Base-by-base conservation (phyloP, 2,329 filamentous ascomycete species). In the Penicillium freii region DNA sequence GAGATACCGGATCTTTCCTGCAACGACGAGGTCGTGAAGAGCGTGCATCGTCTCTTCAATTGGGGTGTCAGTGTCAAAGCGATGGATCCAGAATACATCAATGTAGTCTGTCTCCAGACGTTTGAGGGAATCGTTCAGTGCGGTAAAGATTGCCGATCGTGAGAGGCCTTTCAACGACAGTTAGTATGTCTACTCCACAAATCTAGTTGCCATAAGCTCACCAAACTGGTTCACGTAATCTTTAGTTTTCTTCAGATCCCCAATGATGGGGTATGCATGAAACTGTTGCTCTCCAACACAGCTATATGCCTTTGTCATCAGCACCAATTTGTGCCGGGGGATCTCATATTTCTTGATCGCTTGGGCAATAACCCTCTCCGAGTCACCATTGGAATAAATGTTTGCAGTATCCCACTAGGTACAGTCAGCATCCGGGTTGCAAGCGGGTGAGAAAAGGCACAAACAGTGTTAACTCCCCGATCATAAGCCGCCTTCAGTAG, bases 91-190 rank as follows among this genome's bases (percentile, higher is more conserved):
- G 58, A 80, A 79, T 23, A 85, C 68, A 63, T 85, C 83, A 45
- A 85, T 76, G 46, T 77, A 77, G 3, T 77, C 74, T 0, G 80
- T 71, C 0, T 77, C 77, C 0, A 86, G 68, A 10, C 73, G 70
- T 60, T 72, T 52, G 42, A 85, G 66, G 58, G 80, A 83, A 49
- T 72, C 75, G 48, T 88, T 80, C 3, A 88, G 84, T 0, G 84
- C 83, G 59, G 83, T 80, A 60, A 88, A 82, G 62, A 88, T 84
- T 59, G 84, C 81, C 63, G 83, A 84, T 17, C 85, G 75, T 40
- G 78, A 82, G 31, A 88, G 70, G 0, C 85, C 84, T 48, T 36
- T n/a, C 5, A 4, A 27, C 31, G 1, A 13, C 7, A 36, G 15
- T 48, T 23, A 48, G 46, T 33, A n/a, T 13, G 15, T 5, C 40